These are phyloP conservation scores for Dioscorea dumetorum DNA, from an alignment of 106 monocot genomes.

Conservation along the genomic window DNA sequence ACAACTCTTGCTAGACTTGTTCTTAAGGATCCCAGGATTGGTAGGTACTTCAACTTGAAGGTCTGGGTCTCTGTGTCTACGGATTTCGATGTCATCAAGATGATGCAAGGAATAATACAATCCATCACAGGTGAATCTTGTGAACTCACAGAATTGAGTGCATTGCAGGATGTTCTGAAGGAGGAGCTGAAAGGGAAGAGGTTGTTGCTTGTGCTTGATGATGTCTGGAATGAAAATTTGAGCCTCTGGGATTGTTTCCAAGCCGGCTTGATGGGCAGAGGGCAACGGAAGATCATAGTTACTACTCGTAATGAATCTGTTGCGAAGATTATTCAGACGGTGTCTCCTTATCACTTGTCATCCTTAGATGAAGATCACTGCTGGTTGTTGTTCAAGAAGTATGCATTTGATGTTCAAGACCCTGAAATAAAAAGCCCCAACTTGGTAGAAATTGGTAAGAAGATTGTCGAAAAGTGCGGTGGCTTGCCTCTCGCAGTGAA, in stretches of 20 bases:
- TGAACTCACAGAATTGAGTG: background rate
- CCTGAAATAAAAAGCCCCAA: background rate
- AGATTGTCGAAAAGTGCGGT: constrained; percentile 9
- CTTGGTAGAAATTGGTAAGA: background rate
- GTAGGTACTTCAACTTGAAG: background rate
- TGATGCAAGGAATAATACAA: background rate
- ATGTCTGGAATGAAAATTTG: background rate
- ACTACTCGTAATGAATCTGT: constrained; percentile 1
- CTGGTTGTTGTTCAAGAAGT: background rate
- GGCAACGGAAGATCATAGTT: background rate
- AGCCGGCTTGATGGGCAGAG: background rate
- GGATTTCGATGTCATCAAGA: background rate
- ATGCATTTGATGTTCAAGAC: background rate
- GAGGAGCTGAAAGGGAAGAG: constrained; percentile 2
- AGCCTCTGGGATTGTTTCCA: background rate
- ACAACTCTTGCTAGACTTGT: constrained; percentile 26
- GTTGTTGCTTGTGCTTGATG: constrained; percentile 9
- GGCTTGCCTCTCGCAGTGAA: constrained; percentile 14
- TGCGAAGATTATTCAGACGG: background rate
- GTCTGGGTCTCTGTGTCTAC: constrained; percentile 4
- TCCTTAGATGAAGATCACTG: background rate
- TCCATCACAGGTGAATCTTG: background rate
- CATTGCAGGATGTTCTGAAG: background rate
- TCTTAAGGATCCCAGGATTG: constrained; percentile 4
- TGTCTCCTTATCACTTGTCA: background rate